A percentile compares a stretch with the other conserved stretches of the same genome.
Evolutionary conservation across 345 rosid species (phyloP).

Genomic region (Eucalyptus pauciflora): DNA sequence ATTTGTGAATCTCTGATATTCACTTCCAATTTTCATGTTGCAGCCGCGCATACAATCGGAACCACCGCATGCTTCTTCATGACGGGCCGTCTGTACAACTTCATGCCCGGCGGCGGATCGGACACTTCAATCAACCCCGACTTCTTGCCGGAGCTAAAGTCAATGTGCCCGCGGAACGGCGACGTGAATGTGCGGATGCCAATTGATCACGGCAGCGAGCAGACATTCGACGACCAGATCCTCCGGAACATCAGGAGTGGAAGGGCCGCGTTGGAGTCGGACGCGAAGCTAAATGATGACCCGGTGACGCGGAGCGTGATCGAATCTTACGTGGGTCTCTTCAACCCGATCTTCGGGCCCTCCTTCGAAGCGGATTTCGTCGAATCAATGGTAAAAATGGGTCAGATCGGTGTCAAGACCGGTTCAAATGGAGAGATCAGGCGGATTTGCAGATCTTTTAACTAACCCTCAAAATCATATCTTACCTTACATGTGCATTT

Average conservation of each 20-base stretch:
- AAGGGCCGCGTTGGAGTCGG: constrained; percentile 61
- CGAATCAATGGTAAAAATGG: constrained; percentile 55
- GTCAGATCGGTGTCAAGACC: constrained; percentile 52
- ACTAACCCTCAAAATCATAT: not conserved
- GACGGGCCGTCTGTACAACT: constrained; percentile 53
- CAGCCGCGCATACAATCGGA: constrained; percentile 86
- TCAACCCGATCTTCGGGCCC: constrained; percentile 15
- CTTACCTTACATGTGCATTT: not conserved
- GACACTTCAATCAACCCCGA: constrained; percentile 47
- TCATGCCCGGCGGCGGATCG: constrained; percentile 29
- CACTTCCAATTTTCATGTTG: not conserved
- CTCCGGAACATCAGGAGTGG: constrained; percentile 51
- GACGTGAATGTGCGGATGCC: constrained; percentile 41
- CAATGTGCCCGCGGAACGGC: constrained; percentile 44
- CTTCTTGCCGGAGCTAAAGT: constrained; percentile 27
- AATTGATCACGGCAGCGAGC: constrained; percentile 43
- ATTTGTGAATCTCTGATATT: not conserved
- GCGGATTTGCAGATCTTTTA: constrained; percentile 49
- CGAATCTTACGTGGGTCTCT: constrained; percentile 38
- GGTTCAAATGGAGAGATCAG: constrained; percentile 56
- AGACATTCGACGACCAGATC: constrained; percentile 43
- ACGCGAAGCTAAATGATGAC: constrained; percentile 61
- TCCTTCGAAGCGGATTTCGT: constrained; percentile 52
- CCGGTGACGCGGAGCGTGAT: constrained; percentile 19
- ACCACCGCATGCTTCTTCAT: constrained; percentile 88